Evolutionary conservation across 257 asterid genomes (phyloP), one percentile per base, ranked within the genome.

Genomic region (Paraleonurus japonicus): DNA sequence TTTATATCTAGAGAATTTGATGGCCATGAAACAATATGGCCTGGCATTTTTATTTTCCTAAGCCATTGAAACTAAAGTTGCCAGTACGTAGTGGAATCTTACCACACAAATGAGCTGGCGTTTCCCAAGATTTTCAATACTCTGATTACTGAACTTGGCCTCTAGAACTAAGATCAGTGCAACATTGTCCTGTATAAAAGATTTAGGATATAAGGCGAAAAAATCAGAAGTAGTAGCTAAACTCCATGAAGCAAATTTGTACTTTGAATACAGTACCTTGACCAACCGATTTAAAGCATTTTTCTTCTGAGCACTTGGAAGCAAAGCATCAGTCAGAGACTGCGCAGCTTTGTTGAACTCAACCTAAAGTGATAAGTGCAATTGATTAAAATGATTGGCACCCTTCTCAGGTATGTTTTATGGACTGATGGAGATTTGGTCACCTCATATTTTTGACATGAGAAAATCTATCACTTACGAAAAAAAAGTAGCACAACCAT

Each of bases 41-140:
- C 71, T 48, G 35, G 45, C 9, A 35, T 51, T 7, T 35, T 16
- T 5, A 48, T 37, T 30, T 28, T 41, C 37, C 20, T 41, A 7
- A 23, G 1, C 27, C 35, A 59, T 26, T 26, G 69, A 68, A 33
- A 23, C 11, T 16, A 27, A 41, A 57, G 57, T 41, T 66, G 32
- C 27, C 35, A 47, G 24, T 72, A 39, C 26, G 43, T 4, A 54
- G 32, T 28, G 72, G 71, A 64, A 69, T 19, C 92, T 81, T 83
- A 95, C 99, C 92, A 95, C 98, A 83, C 99, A 95, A 47, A 95
- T 90, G 61, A 95, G 98, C 85, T 95, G 99, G 58, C 95, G 96
- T 82, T 89, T 89, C 53, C 92, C 96, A 20, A 85, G 88, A 78
- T 85, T 85, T 70, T 95, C 99, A 79, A 76, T 65, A 16, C 88